Conservation (phyloP, 768 basidiomycete species). For the Trametes gibbosa region DNA sequence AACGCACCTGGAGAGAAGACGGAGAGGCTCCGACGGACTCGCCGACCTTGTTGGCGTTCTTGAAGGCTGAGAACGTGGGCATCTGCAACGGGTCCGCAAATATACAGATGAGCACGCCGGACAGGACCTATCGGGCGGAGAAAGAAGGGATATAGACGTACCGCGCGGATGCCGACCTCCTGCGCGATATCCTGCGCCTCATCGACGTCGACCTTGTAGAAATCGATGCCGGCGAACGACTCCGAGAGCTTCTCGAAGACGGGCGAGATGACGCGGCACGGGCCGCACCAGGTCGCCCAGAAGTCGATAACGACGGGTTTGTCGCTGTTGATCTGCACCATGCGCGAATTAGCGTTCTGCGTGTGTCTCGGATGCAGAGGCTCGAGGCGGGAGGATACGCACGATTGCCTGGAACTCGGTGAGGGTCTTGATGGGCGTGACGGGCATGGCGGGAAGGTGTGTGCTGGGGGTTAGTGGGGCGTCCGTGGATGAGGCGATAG, state of each 20-base stretch:
- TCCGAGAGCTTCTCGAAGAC: constrained; percentile 57
- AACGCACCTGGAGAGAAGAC: constrained; percentile 37
- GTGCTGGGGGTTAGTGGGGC: background rate
- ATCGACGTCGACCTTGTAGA: constrained; percentile 79
- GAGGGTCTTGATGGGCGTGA: constrained; percentile 20
- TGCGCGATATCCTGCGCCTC: constrained; percentile 47
- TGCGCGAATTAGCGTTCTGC: background rate
- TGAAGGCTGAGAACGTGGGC: constrained; percentile 43
- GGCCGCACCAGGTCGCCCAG: constrained; percentile 78
- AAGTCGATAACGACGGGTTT: constrained; percentile 61
- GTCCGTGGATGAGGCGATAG: background rate
- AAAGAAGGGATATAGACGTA: constrained; percentile 40
- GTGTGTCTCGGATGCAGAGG: background rate
- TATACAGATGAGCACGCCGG: background rate
- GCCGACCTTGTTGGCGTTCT: constrained; percentile 34
- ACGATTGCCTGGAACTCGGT: constrained; percentile 37
- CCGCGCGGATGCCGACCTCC: constrained; percentile 61
- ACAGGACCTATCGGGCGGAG: background rate
- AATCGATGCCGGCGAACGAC: constrained; percentile 39
- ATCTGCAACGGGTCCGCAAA: too few relatives aligned
- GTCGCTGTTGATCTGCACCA: constrained; percentile 42
- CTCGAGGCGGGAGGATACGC: constrained; percentile 23
- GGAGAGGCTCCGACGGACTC: constrained; percentile 51
- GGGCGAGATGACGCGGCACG: constrained; percentile 65
- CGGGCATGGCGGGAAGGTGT: constrained; percentile 16